Evolutionary conservation across 129 eudicot genomes (phyloP).

Genomic region (Arctium lappa): DNA sequence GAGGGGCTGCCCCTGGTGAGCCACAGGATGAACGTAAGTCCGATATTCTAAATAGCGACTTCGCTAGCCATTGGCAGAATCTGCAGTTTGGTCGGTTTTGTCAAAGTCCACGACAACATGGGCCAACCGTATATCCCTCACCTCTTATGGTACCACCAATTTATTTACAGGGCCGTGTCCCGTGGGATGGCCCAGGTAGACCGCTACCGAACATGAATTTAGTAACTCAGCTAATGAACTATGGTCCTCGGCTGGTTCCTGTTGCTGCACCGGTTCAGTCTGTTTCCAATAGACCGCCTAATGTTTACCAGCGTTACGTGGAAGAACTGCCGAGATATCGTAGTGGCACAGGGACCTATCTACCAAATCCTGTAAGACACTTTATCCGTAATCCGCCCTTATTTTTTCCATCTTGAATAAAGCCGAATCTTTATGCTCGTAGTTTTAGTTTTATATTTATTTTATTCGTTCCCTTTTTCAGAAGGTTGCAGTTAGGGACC

Average conservation of each 20-base stretch:
- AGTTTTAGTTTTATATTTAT: not conserved
- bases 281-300: slow-evolving; percentile 57
- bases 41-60: slow-evolving; percentile 85
- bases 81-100: slow-evolving; percentile 78
- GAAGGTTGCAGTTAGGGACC: slow-evolving; percentile 70
- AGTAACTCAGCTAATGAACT: slow-evolving; percentile 64
- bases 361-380: slow-evolving; percentile 81
- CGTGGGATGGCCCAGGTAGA: slow-evolving; percentile 90
- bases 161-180: slow-evolving; percentile 74
- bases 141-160: slow-evolving; percentile 78
- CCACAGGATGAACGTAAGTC: slow-evolving; percentile 40
- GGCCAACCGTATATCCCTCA: slow-evolving; percentile 58
- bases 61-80: slow-evolving; percentile 89
- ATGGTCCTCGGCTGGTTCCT: slow-evolving; percentile 72
- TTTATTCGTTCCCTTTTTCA: slow-evolving; percentile 12
- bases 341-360: slow-evolving; percentile 89
- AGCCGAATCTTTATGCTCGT: not conserved
- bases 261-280: slow-evolving; percentile 59
- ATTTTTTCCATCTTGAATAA: not conserved
- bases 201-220: slow-evolving; percentile 56
- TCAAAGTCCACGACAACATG: slow-evolving; percentile 55
- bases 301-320: slow-evolving; percentile 57
- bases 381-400: not conserved
- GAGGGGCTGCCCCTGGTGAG: slow-evolving; percentile 36
- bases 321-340: slow-evolving; percentile 89